Evolutionary conservation across 345 rosid genomes (phyloP), one percentile per base, ranked within the genome.

Genomic region (Orychophragmus violaceus): DNA sequence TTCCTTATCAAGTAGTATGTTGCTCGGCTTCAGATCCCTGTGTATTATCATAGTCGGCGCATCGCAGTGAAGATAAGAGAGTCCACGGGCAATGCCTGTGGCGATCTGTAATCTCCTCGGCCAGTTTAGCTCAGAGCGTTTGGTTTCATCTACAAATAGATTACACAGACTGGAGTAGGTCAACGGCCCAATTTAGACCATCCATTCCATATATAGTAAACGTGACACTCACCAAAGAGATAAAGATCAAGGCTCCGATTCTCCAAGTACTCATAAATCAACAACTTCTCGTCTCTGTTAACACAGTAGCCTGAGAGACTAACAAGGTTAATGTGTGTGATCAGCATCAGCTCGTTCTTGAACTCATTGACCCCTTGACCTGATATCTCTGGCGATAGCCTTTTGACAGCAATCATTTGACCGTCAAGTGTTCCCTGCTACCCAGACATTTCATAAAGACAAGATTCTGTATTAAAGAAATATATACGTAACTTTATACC

Each of bases 251-350:
- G 79, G 78, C 94, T 87, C 74, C 71, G 52, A 51, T 83, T 62
- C 59, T 84, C 86, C 88, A 87, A 82, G 65, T 75, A 90, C 76
- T 90, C 95, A 13, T 85, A 90, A 36, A 90, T 69, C 9, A 90
- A 80, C 68, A 90, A 69, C 78, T 84, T 84, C 63, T 87, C 95
- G 0, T 76, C 83, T 69, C 5, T 57, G 11, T 85, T 83, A 13
- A 75, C n/a, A 59, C 84, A 82, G 56, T 79, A 89, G 41, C 90
- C 89, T 0, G 83, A 46, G 46, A 87, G 73, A 1, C 83, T 79
- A 22, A 89, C 87, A 1, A 89, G 84, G 64, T 89, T 89, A 62
- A 84, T 67, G 42, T 87, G 94, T n/a, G 91, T 89, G 14, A 89
- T 87, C 44, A 87, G 22, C 6, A 19, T 80, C 11, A 89, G 79